Evolutionary conservation across 2,329 filamentous ascomycete genomes (phyloP).

Genomic region (Sclerotinia glacialis): DNA sequence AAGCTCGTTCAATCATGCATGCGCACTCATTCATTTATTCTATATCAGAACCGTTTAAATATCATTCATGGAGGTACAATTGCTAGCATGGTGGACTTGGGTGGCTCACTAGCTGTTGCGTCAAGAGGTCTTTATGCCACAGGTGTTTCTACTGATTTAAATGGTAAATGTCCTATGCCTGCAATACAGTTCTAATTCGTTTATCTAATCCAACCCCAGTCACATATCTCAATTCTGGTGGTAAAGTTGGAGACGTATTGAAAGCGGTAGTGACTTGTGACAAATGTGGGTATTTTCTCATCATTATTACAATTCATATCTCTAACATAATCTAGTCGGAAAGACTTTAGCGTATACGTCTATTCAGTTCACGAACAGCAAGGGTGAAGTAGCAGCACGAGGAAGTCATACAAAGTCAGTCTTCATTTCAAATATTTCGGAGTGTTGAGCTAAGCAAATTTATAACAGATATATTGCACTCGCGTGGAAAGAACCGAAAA

Average conservation of each 20-base stretch:
- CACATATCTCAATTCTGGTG: conserved; percentile 60
- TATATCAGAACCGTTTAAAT: conserved; percentile 65
- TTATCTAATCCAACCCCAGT: conserved; percentile 44
- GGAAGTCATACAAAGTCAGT: conserved; percentile 65
- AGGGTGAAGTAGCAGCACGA: conserved; percentile 58
- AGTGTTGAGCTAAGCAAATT: conserved; percentile 2
- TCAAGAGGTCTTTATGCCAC: conserved; percentile 62
- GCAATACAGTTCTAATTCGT: neutral
- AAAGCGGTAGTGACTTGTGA: conserved; percentile 58
- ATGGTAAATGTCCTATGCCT: conserved; percentile 44
- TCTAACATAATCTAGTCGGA: conserved; percentile 49
- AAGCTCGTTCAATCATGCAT: neutral
- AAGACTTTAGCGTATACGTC: conserved; percentile 61
- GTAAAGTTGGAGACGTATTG: conserved; percentile 55
- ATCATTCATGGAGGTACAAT: conserved; percentile 78
- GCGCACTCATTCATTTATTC: neutral
- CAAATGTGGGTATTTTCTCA: conserved; percentile 48
- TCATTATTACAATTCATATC: neutral
- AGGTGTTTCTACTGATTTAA: conserved; percentile 63
- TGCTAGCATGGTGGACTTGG: conserved; percentile 69
- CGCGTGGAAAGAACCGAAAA: conserved; percentile 40
- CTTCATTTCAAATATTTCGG: neutral
- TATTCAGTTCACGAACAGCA: conserved; percentile 56
- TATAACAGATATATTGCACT: conserved; percentile 39
- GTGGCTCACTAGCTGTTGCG: conserved; percentile 63